Percentiles rank a stretch among this genome's conserved stretches.
phyloP scores from a whole-genome alignment of 2,329 filamentous ascomycete species.

The Aspergillus sojae region DNA sequence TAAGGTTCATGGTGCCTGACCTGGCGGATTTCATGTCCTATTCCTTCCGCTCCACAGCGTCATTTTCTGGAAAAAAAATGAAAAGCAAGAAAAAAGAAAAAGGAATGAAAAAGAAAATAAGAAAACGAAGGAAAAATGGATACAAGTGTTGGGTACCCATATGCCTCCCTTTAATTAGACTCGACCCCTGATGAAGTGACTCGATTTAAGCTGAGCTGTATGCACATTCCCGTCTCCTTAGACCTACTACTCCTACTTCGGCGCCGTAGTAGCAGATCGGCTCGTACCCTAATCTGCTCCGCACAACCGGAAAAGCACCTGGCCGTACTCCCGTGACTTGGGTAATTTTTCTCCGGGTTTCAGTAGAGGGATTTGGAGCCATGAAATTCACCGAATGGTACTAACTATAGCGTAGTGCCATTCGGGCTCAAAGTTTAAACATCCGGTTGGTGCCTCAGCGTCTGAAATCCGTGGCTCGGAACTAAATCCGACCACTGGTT shows the following conservation, averaged over 20 bases:
- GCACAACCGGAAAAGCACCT: background rate
- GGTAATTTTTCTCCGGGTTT: background rate
- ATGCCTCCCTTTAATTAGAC: constrained; percentile 1
- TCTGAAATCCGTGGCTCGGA: background rate
- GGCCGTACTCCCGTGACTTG: background rate
- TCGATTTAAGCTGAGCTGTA: background rate
- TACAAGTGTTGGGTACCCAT: background rate
- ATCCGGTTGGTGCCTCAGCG: background rate
- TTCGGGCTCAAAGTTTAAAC: constrained; percentile 1
- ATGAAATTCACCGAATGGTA: background rate
- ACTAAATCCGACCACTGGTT: background rate
- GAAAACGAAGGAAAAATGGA: background rate
- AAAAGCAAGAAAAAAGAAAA: background rate
- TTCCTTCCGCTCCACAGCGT: background rate
- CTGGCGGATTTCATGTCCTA: background rate
- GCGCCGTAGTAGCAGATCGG: background rate
- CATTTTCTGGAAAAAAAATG: background rate
- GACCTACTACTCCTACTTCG: background rate
- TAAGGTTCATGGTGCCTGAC: constrained; percentile 4
- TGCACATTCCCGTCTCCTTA: background rate
- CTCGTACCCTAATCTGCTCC: background rate
- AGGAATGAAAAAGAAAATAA: background rate
- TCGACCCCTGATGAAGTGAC: background rate
- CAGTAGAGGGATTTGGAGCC: background rate
- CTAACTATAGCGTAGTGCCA: background rate